Evolutionary conservation across 2,329 filamentous ascomycete species (phyloP).

Genomic region (Diaporthe helianthi): DNA sequence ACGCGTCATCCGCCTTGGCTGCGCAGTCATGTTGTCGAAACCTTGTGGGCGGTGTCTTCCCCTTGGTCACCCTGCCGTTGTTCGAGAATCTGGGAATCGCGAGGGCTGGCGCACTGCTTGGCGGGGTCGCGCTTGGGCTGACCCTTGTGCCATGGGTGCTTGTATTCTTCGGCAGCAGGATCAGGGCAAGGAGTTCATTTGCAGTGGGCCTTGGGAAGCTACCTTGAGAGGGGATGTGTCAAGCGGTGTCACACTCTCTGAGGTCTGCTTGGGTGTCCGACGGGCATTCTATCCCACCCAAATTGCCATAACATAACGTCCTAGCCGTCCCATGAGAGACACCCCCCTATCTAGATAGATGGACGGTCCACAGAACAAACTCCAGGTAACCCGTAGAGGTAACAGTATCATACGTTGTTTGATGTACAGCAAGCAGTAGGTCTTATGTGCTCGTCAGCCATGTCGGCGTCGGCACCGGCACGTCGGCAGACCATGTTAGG

Average conservation of each 20-base stretch:
- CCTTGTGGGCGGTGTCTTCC: constrained; percentile 80
- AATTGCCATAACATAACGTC: too few species aligned
- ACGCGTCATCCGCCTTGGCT: constrained; percentile 84
- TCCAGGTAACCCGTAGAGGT: too few species aligned
- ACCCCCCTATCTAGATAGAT: too few species aligned
- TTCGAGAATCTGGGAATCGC: constrained; percentile 76
- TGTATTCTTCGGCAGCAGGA: constrained; percentile 77
- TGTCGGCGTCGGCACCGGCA: background rate
- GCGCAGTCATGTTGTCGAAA: constrained; percentile 89
- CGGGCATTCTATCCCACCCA: too few species aligned
- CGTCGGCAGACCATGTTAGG: background rate
- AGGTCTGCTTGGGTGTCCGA: too few species aligned
- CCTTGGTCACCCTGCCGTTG: constrained; percentile 76
- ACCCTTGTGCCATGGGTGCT: constrained; percentile 89
- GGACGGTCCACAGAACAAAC: too few species aligned
- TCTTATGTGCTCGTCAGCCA: background rate
- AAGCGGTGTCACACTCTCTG: background rate
- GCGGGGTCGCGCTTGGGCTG: constrained; percentile 71
- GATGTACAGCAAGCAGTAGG: background rate
- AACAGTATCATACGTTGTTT: too few species aligned
- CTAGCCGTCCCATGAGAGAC: too few species aligned
- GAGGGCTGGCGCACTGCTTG: constrained; percentile 76
- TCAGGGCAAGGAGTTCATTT: constrained; percentile 78
- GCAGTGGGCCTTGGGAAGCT: constrained; percentile 60
- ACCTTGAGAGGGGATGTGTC: background rate